Percentiles rank a stretch among this genome's conserved stretches.
Evolutionary conservation across 2,329 filamentous ascomycete genomes (phyloP).

Genomic region (Xylaria digitata): DNA sequence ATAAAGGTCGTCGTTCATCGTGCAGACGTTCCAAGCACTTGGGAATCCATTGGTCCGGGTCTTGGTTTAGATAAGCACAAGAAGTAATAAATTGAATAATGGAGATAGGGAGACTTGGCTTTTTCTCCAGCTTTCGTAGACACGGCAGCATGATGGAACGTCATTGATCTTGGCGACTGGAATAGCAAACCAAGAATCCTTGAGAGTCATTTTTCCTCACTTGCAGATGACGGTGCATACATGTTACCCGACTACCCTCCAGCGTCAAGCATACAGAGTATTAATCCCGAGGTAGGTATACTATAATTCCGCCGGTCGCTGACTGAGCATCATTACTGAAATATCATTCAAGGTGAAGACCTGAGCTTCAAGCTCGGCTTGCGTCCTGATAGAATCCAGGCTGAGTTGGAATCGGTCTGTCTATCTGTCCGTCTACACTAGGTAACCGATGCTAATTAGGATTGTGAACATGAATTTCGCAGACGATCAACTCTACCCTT

Average conservation of each 20-base stretch:
- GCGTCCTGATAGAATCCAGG: too few species aligned
- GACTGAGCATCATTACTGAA: neutral
- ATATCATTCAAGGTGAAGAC: neutral
- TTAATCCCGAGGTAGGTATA: neutral
- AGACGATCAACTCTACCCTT: neutral
- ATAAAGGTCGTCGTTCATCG: constrained; percentile 1
- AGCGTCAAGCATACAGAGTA: neutral
- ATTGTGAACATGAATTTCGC: too few species aligned
- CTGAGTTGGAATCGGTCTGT: neutral
- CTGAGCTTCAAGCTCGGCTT: neutral
- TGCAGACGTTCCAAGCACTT: constrained; percentile 1
- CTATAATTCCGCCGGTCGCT: neutral
- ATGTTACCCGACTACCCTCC: constrained; percentile 3
- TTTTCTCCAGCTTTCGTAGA: constrained; percentile 4
- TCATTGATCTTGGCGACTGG: constrained; percentile 26
- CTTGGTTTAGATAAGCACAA: constrained; percentile 3
- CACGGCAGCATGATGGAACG: constrained; percentile 13
- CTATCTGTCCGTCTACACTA: neutral
- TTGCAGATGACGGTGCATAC: constrained; percentile 9
- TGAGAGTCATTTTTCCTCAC: neutral
- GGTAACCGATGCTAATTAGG: too few species aligned
- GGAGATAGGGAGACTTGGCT: constrained; percentile 3
- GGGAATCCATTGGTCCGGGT: constrained; percentile 28
- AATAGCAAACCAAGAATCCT: neutral
- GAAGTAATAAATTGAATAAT: neutral